phyloP scores from a whole-genome alignment of 441 rosid species.

The Populus hybrid region DNA sequence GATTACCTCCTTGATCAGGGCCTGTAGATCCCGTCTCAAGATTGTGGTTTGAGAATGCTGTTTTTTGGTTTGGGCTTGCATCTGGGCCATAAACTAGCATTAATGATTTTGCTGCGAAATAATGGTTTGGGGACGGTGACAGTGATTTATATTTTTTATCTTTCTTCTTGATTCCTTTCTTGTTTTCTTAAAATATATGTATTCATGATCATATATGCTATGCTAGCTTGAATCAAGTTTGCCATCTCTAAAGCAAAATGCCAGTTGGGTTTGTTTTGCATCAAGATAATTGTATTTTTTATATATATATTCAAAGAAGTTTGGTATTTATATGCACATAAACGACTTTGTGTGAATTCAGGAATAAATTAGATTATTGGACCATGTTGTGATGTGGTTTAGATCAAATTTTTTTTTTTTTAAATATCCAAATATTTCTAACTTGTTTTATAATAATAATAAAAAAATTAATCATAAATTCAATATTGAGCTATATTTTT shows the following conservation, averaged over 20 bases:
- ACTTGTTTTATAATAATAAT: background rate
- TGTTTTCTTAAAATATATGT: too few species aligned
- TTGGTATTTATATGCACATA: background rate
- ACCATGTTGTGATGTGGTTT: background rate
- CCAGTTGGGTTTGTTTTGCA: background rate
- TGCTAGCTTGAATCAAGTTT: background rate
- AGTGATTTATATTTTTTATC: conserved; percentile 1
- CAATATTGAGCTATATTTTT: too few species aligned
- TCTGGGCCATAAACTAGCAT: conserved; percentile 21
- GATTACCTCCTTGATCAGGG: conserved; percentile 79
- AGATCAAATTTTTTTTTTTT: too few species aligned
- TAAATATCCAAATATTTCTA: too few species aligned
- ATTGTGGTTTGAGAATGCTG: conserved; percentile 13
- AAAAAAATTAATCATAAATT: too few species aligned
- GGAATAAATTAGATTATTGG: too few species aligned
- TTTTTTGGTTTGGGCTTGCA: conserved; percentile 8
- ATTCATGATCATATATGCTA: too few species aligned
- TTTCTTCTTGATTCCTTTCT: background rate
- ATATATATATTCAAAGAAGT: background rate
- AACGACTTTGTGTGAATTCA: background rate
- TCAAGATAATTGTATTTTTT: background rate
- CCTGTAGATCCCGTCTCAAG: conserved; percentile 29
- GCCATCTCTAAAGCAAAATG: background rate
- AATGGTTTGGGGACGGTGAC: conserved; percentile 21
- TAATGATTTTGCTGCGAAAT: conserved; percentile 21